Base-by-base conservation (phyloP, 495 filamentous ascomycete species). In the Cercophora scortea region DNA sequence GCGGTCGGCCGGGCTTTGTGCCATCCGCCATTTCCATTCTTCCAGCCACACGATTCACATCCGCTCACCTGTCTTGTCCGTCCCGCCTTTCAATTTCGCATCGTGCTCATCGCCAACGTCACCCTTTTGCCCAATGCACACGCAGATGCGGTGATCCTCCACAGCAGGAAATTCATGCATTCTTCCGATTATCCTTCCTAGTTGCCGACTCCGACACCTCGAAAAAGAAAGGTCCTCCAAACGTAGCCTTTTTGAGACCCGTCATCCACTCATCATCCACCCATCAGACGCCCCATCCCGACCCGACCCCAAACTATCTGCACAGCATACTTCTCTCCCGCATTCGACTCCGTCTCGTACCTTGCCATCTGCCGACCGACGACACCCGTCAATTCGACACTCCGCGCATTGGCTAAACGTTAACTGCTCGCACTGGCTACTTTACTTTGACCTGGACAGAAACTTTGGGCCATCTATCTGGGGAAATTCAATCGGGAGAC, bases 31-130 rank as follows among this genome's bases (percentile, higher is more conserved):
- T 17, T 16, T 39, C 45, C 47, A 53, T 49, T 61, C 61, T 65
- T 63, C 63, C 63, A 66, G 61, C 61, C 61, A 66, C 63, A 63
- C 53, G 32, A 52, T 55, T 51, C 43, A 40, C 33, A 44, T 49
- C 40, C 52, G 32, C 32, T 47, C 45, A 47, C 25, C 35, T 18
- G 32, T 56, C 61, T 38, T 10, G 36, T 33, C 43, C 42, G 43
- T 45, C 43, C 62, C 61, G 61, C 59, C 58, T 48, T 55, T 61
- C 58, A 49, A 55, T 64, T 60, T 64, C 50, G 42, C 39, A 45
- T 35, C 48, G 33, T 9, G 17, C 8, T 16, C 42, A 17, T 39
- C 45, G 46, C 15, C 51, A 58, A 39, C 52, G 50, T 46, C 51
- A 57, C 60, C n/a, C 49, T 46, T 17, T 43, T 32, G 49, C 49